Percentiles rank a stretch among this genome's conserved stretches.
Evolutionary conservation across 805 yeast genomes (phyloP).

Genomic region (Saccharomycopsis sp.): DNA sequence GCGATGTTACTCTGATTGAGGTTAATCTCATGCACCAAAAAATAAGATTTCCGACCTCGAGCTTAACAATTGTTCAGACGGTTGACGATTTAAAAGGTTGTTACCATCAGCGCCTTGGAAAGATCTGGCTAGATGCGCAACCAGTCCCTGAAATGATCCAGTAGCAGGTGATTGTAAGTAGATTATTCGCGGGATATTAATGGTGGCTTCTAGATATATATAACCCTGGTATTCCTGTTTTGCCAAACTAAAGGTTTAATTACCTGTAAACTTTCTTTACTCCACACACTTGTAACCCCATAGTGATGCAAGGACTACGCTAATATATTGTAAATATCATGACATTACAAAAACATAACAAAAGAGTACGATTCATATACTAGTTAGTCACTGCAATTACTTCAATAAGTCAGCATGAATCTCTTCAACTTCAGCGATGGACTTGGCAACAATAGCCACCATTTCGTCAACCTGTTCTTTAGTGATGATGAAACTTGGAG

Average conservation of each 20-base stretch:
- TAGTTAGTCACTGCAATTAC: no score
- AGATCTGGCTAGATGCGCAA: background rate
- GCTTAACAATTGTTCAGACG: background rate
- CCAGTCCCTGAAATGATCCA: background rate
- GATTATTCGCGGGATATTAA: no score
- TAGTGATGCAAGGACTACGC: no score
- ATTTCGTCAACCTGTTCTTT: slow-evolving; percentile 33
- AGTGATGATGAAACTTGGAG: slow-evolving; percentile 39
- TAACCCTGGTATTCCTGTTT: background rate
- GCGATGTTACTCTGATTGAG: background rate
- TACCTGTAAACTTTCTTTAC: background rate
- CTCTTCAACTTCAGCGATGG: slow-evolving; percentile 19
- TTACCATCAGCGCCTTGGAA: background rate
- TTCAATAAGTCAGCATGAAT: background rate
- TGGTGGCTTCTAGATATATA: no score
- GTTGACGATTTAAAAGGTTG: background rate
- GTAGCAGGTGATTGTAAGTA: background rate
- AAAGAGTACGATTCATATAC: no score
- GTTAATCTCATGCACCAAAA: background rate
- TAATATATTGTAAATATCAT: no score
- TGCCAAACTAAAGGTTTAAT: background rate
- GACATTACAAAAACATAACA: no score
- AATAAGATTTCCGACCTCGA: background rate
- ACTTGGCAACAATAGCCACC: slow-evolving; percentile 26
- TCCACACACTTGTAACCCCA: no score